phyloP scores from a whole-genome alignment of 805 yeast species.

The Danielia reshetovae region DNA sequence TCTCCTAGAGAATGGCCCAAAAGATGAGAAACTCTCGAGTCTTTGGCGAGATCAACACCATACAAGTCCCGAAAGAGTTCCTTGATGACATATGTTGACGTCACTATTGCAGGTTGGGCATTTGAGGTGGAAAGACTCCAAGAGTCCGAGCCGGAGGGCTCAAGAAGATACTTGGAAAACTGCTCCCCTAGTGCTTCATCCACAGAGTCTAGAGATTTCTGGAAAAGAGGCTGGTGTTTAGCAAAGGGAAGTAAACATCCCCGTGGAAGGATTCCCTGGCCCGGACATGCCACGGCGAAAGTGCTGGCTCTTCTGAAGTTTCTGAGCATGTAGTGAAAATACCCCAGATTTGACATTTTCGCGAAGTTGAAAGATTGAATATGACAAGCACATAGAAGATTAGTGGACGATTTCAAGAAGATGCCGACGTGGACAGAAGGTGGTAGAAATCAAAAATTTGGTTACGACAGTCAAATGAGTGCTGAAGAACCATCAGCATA shows the following conservation, averaged over 20 bases:
- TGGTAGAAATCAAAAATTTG: too few relatives aligned
- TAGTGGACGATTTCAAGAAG: too few relatives aligned
- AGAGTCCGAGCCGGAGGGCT: slow-evolving; percentile 7
- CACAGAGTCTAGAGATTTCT: slow-evolving; percentile 9
- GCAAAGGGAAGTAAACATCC: slow-evolving; percentile 13
- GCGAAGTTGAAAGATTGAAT: neutral
- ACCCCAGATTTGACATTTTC: slow-evolving; percentile 1
- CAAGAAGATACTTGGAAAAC: slow-evolving; percentile 10
- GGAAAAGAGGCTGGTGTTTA: slow-evolving; percentile 7
- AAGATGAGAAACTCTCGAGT: slow-evolving; percentile 7
- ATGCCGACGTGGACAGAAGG: too few relatives aligned
- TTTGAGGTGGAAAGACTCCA: slow-evolving; percentile 22
- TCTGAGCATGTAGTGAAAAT: neutral
- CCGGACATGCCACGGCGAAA: slow-evolving; percentile 17
- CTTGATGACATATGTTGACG: slow-evolving; percentile 26
- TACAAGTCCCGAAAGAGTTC: slow-evolving; percentile 5
- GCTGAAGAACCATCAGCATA: too few relatives aligned
- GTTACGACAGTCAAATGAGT: too few relatives aligned
- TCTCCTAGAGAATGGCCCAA: slow-evolving; percentile 19
- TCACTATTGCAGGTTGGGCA: slow-evolving; percentile 54
- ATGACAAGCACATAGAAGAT: neutral
- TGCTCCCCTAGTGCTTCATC: slow-evolving; percentile 11
- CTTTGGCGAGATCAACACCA: slow-evolving; percentile 16
- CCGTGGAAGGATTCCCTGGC: slow-evolving; percentile 16
- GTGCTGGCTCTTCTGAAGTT: neutral